Percentiles rank a stretch among this genome's conserved stretches.
Conservation (phyloP, 371 early-diverging fungal species). For the Saksenaea oblongispora region DNA sequence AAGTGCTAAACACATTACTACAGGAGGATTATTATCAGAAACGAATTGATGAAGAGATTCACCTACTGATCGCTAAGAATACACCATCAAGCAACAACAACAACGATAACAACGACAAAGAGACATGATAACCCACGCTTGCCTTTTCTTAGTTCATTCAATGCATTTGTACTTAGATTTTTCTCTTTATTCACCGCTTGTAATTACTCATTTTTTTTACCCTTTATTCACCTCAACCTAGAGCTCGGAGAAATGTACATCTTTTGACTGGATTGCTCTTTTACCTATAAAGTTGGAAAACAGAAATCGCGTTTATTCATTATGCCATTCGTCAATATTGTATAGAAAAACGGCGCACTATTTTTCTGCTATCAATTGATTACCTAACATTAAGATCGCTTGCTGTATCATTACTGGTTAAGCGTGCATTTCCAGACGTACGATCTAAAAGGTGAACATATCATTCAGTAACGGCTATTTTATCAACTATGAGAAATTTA, state of each 20-base stretch:
- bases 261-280: neutral
- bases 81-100: neutral
- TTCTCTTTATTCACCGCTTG: neutral
- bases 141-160: neutral
- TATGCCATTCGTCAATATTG: no score
- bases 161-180: constrained; percentile 4
- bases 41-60: constrained; percentile 27
- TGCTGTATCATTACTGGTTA: no score
- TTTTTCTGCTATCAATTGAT: no score
- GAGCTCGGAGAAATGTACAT: neutral
- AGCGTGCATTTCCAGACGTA: no score
- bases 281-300: neutral
- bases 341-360: no score
- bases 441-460: no score
- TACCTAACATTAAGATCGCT: no score
- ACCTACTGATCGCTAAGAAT: neutral
- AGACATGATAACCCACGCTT: neutral
- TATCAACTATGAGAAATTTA: no score
- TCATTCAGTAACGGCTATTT: no score
- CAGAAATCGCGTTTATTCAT: neutral
- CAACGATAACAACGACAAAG: neutral
- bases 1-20: constrained; percentile 17
- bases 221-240: neutral
- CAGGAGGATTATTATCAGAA: constrained; percentile 30
- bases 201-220: neutral